A percentile compares a stretch with the other conserved stretches of the same genome.
These are phyloP conservation scores for Lodderomyces elongisporus DNA, from an alignment of 1,139 yeast species.

Conservation along the genomic window DNA sequence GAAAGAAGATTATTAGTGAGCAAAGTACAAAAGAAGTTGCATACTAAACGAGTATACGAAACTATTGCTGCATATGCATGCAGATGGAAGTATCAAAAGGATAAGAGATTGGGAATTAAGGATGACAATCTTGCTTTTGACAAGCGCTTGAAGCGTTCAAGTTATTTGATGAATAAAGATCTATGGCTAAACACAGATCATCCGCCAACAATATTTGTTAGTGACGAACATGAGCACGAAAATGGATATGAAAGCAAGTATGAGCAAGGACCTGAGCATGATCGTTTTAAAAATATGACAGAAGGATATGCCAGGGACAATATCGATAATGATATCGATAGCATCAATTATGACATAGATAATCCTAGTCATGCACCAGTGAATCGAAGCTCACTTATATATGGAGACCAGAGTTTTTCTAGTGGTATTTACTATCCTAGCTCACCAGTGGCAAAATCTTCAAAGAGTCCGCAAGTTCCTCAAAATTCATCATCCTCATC, in stretches of 20 bases:
- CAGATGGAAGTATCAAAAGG: slow-evolving; percentile 50
- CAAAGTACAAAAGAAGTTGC: slow-evolving; percentile 51
- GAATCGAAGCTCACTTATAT: slow-evolving; percentile 5
- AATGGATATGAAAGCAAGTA: slow-evolving; percentile 2
- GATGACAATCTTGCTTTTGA: slow-evolving; percentile 28
- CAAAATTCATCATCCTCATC: slow-evolving; percentile 2
- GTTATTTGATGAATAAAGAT: slow-evolving; percentile 24
- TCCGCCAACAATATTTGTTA: slow-evolving; percentile 8
- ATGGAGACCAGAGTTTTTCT: slow-evolving; percentile 7
- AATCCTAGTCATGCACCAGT: not conserved
- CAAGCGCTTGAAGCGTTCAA: slow-evolving; percentile 21
- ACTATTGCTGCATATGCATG: slow-evolving; percentile 54
- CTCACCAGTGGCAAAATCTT: slow-evolving; percentile 9
- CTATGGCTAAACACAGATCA: slow-evolving; percentile 12
- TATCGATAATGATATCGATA: not conserved
- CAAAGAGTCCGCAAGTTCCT: slow-evolving; percentile 1
- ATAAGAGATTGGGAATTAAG: slow-evolving; percentile 23
- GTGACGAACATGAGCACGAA: slow-evolving; percentile 7
- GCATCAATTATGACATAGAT: not conserved
- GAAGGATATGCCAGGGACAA: slow-evolving; percentile 3
- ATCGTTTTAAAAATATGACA: not conserved
- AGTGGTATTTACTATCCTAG: slow-evolving; percentile 11
- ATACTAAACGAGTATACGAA: slow-evolving; percentile 48
- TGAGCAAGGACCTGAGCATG: slow-evolving; percentile 1
- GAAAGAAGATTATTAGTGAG: slow-evolving; percentile 59